Conservation (phyloP, 1,284 basidiomycete genomes). For the Ceratobasidium theobromae region DNA sequence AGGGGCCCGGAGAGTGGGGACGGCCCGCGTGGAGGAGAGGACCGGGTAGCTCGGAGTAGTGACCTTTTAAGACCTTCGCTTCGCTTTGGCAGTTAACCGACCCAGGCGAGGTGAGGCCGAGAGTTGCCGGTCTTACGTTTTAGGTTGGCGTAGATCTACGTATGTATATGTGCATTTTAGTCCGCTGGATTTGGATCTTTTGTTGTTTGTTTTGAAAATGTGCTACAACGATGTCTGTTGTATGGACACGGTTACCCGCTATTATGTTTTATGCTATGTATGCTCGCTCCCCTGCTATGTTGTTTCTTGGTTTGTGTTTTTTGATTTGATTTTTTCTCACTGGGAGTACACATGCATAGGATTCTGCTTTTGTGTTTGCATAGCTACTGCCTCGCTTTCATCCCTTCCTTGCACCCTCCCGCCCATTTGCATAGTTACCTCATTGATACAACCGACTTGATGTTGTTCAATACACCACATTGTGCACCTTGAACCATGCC, state of each 20-base stretch:
- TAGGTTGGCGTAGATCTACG: too few relatives aligned
- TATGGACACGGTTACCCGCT: neutral
- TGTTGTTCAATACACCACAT: too few relatives aligned
- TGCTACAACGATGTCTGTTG: too few relatives aligned
- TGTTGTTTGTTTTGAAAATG: neutral
- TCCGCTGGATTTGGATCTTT: neutral
- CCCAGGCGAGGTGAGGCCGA: too few relatives aligned
- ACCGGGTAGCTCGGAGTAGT: conserved; percentile 2
- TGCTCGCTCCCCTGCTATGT: neutral
- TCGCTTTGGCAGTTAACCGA: neutral
- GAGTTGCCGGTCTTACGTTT: too few relatives aligned
- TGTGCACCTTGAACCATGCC: too few relatives aligned
- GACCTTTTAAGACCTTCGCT: neutral
- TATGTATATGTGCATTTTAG: neutral
- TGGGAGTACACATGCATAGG: too few relatives aligned
- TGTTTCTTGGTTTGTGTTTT: neutral
- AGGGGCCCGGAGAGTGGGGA: conserved; percentile 25
- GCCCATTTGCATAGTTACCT: too few relatives aligned
- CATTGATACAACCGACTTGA: too few relatives aligned
- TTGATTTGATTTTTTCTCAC: neutral
- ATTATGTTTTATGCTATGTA: neutral
- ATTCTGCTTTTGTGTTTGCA: too few relatives aligned
- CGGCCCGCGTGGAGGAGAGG: conserved; percentile 21
- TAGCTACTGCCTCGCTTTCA: too few relatives aligned
- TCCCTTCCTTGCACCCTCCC: too few relatives aligned